Percentiles rank a stretch among this genome's conserved stretches.
Evolutionary conservation across 2,329 filamentous ascomycete genomes (phyloP).

Genomic region (Cercospora zeina): DNA sequence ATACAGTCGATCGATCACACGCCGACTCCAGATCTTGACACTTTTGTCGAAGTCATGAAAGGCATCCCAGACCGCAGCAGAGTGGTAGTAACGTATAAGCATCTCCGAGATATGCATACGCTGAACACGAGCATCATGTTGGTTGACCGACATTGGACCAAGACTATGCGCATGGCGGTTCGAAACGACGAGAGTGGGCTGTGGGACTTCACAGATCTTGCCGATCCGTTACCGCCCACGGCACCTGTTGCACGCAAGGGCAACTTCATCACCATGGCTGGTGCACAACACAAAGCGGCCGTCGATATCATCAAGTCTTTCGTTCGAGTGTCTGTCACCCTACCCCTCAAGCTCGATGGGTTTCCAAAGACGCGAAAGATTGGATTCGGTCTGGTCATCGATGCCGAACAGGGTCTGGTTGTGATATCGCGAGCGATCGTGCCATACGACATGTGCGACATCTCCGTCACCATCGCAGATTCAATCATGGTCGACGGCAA

Average conservation of each 20-base stretch:
- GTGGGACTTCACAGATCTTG: conserved; percentile 91
- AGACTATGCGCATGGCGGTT: conserved; percentile 88
- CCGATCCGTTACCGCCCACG: conserved; percentile 73
- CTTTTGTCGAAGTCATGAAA: conserved; percentile 90
- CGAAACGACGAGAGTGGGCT: conserved; percentile 86
- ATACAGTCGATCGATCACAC: conserved; percentile 91
- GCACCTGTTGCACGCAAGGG: conserved; percentile 73
- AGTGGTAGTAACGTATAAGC: conserved; percentile 93
- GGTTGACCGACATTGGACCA: conserved; percentile 92
- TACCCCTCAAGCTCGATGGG: conserved; percentile 96
- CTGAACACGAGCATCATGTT: conserved; percentile 89
- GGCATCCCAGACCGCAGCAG: conserved; percentile 76
- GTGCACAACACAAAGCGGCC: conserved; percentile 84
- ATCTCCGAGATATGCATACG: conserved; percentile 91
- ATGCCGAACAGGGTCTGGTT: conserved; percentile 92
- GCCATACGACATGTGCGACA: conserved; percentile 94
- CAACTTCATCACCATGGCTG: conserved; percentile 88
- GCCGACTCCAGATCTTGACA: conserved; percentile 80
- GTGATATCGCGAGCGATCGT: conserved; percentile 92
- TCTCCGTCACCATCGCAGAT: conserved; percentile 93
- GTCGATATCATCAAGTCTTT: conserved; percentile 93
- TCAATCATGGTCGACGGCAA: conserved; percentile 93
- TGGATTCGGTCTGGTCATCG: conserved; percentile 95
- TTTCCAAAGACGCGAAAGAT: conserved; percentile 93
- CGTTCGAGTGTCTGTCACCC: conserved; percentile 85